Percentiles rank a stretch among this genome's conserved stretches.
Conservation (phyloP, 2,329 filamentous ascomycete genomes). For the Ceratocystis ficicola region DNA sequence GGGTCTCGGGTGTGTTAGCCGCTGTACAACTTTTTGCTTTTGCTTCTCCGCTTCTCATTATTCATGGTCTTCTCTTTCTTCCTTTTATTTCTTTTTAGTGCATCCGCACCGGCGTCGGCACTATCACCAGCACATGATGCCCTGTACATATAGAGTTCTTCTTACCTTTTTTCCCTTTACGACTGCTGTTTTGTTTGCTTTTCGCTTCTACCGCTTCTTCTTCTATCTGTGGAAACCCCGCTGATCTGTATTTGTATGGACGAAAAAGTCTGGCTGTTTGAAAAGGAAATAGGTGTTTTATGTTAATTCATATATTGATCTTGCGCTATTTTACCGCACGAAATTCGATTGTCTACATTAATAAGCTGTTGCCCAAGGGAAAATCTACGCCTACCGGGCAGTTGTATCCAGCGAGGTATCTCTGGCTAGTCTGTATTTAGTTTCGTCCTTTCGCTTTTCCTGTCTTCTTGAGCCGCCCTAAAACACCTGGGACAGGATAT, state of each 20-base stretch:
- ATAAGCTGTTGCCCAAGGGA: background rate
- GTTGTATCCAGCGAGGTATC: too few relatives aligned
- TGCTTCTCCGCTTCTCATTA: background rate
- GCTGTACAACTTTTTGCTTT: constrained; percentile 18
- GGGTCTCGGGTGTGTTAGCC: background rate
- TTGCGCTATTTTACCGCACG: background rate
- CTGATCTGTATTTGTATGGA: constrained; percentile 20
- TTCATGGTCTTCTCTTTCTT: background rate
- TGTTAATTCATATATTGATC: background rate
- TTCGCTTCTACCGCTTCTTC: constrained; percentile 4
- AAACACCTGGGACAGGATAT: background rate
- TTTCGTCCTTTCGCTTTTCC: background rate
- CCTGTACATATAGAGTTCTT: constrained; percentile 21
- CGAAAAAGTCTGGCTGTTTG: constrained; percentile 11
- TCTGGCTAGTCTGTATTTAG: background rate
- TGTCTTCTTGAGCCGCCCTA: background rate
- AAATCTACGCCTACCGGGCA: background rate
- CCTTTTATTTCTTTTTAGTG: constrained; percentile 7
- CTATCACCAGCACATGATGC: constrained; percentile 3
- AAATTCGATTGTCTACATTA: background rate
- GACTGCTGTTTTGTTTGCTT: constrained; percentile 16
- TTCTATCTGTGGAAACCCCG: background rate
- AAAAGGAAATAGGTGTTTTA: constrained; percentile 3
- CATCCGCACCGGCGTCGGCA: background rate
- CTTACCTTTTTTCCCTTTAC: constrained; percentile 14